These are phyloP conservation scores for Puccinia sorghi DNA, from an alignment of 1,284 basidiomycete genomes.

Conservation along the genomic window DNA sequence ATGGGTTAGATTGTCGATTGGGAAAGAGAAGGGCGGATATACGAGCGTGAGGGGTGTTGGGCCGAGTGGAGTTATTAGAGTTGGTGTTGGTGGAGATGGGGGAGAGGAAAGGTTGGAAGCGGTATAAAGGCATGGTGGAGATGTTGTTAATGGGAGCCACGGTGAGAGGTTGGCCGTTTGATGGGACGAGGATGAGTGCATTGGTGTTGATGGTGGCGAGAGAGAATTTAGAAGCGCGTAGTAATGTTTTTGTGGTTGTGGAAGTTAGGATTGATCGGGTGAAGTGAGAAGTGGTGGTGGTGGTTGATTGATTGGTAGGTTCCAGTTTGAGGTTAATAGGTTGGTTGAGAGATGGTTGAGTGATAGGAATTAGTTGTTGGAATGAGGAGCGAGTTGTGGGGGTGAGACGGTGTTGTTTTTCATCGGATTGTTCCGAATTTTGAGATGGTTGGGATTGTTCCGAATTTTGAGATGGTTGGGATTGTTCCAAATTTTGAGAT, in stretches of 20 bases:
- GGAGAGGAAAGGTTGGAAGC: constrained; percentile 28
- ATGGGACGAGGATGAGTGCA: constrained; percentile 5
- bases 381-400: too few relatives aligned
- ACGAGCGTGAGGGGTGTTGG: background rate
- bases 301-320: too few relatives aligned
- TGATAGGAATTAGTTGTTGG: too few relatives aligned
- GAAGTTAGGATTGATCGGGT: background rate
- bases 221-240: constrained; percentile 5
- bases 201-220: constrained; percentile 1
- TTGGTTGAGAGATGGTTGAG: too few relatives aligned
- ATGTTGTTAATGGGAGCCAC: constrained; percentile 27
- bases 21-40: background rate
- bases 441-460: too few relatives aligned
- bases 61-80: background rate
- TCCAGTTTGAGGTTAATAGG: background rate
- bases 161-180: background rate
- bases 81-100: background rate
- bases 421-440: too few relatives aligned
- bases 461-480: too few relatives aligned
- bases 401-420: too few relatives aligned
- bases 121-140: constrained; percentile 29
- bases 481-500: too few relatives aligned
- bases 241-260: background rate
- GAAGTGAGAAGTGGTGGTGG: constrained; percentile 6
- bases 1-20: background rate